These are phyloP conservation scores for Petunia hybrid DNA, from an alignment of 305 asterid species.

Conservation along the genomic window DNA sequence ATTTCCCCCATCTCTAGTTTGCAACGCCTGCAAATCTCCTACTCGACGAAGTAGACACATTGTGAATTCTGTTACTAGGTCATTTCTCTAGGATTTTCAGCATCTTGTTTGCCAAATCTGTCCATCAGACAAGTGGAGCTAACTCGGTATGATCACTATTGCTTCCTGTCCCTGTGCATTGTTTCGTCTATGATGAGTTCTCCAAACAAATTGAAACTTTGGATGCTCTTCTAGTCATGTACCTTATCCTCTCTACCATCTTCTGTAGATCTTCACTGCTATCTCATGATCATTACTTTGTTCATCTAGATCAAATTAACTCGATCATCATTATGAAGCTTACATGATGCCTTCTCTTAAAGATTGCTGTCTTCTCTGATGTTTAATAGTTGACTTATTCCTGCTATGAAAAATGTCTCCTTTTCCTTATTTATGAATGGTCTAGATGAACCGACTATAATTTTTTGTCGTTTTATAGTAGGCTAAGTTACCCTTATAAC, in stretches of 20 bases:
- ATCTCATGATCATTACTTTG: neutral
- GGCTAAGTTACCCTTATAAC: neutral
- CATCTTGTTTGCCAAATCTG: neutral
- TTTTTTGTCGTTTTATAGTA: neutral
- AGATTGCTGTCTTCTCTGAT: neutral
- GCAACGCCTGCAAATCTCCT: neutral
- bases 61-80: neutral
- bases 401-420: neutral
- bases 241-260: neutral
- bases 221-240: neutral
- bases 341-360: neutral
- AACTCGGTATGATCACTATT: neutral
- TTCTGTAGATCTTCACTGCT: constrained; percentile 9
- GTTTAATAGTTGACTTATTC: neutral
- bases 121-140: neutral
- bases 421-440: neutral
- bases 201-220: neutral
- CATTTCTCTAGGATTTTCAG: neutral
- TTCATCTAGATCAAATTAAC: constrained; percentile 7
- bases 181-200: neutral
- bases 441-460: neutral
- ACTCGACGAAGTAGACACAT: neutral
- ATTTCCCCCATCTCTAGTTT: neutral
- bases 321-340: neutral
- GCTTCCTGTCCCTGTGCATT: neutral